Evolutionary conservation across 805 yeast genomes (phyloP).

Genomic region (Zygosaccharomyces gambellarensis): DNA sequence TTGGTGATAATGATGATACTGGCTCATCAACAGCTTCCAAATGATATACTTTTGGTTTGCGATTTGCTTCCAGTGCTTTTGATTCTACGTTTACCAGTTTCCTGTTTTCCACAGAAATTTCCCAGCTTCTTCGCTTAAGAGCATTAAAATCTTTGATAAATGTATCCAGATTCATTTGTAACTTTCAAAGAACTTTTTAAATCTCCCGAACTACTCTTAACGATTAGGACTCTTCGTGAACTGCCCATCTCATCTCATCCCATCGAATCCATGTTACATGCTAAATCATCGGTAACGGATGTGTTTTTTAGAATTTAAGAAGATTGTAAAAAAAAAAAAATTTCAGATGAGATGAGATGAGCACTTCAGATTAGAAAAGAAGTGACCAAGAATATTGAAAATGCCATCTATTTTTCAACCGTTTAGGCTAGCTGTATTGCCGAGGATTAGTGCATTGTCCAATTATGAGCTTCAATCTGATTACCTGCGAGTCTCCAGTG

Average conservation of each 20-base stretch:
- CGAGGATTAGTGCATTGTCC: conserved; percentile 30
- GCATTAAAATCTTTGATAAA: conserved; percentile 15
- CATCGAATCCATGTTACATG: background rate
- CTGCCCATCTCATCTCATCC: background rate
- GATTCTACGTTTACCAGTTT: conserved; percentile 19
- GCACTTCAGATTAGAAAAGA: background rate
- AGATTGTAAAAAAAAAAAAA: conserved; percentile 4
- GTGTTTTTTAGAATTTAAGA: background rate
- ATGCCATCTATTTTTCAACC: conserved; percentile 36
- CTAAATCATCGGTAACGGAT: conserved; percentile 5
- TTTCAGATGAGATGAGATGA: conserved; percentile 15
- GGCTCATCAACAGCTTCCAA: conserved; percentile 13
- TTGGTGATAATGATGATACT: background rate
- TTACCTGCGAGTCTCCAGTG: conserved; percentile 25
- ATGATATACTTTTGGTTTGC: conserved; percentile 27
- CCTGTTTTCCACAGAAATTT: conserved; percentile 21
- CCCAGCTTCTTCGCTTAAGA: conserved; percentile 18
- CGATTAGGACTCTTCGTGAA: background rate
- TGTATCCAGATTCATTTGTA: conserved; percentile 12
- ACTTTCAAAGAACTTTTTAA: background rate
- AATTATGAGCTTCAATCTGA: conserved; percentile 23
- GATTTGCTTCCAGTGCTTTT: conserved; percentile 5
- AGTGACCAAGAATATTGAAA: background rate
- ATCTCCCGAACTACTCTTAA: too few relatives aligned
- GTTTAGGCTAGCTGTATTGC: conserved; percentile 32